phyloP scores from a whole-genome alignment of 2,329 filamentous ascomycete species.

The Colletotrichum sp. region DNA sequence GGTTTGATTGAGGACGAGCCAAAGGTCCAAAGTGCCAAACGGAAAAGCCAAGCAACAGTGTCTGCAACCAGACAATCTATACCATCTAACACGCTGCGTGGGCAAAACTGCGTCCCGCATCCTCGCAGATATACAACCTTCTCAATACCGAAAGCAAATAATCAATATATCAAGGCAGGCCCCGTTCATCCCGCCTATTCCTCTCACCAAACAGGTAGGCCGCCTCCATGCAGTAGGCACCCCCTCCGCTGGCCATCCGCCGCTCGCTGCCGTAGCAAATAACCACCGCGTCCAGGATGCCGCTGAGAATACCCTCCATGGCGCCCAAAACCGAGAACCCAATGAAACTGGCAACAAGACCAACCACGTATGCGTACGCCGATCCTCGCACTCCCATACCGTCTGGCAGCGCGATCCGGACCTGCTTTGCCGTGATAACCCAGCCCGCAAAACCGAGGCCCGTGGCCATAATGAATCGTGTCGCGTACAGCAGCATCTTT shows the following conservation, averaged over 20 bases:
- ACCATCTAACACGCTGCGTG: neutral
- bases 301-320: slow-evolving; percentile 86
- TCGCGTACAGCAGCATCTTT: slow-evolving; percentile 89
- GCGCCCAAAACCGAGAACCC: slow-evolving; percentile 92
- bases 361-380: slow-evolving; percentile 93
- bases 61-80: neutral
- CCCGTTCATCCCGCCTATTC: slow-evolving; percentile 34
- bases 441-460: slow-evolving; percentile 94
- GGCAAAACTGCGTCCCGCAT: neutral
- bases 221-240: slow-evolving; percentile 89
- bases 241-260: slow-evolving; percentile 67
- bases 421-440: slow-evolving; percentile 86
- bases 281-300: slow-evolving; percentile 85
- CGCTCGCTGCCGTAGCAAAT: slow-evolving; percentile 95
- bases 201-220: slow-evolving; percentile 82
- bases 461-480: slow-evolving; percentile 87
- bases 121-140: neutral
- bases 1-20: neutral
- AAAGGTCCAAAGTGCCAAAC: neutral
- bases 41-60: neutral
- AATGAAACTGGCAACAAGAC: slow-evolving; percentile 89
- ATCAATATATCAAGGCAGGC: slow-evolving; percentile 24
- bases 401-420: slow-evolving; percentile 64
- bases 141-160: neutral
- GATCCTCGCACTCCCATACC: slow-evolving; percentile 71